These are phyloP conservation scores for Arthrinium phaeospermum DNA, from an alignment of 2,329 filamentous ascomycete species.

Conservation along the genomic window DNA sequence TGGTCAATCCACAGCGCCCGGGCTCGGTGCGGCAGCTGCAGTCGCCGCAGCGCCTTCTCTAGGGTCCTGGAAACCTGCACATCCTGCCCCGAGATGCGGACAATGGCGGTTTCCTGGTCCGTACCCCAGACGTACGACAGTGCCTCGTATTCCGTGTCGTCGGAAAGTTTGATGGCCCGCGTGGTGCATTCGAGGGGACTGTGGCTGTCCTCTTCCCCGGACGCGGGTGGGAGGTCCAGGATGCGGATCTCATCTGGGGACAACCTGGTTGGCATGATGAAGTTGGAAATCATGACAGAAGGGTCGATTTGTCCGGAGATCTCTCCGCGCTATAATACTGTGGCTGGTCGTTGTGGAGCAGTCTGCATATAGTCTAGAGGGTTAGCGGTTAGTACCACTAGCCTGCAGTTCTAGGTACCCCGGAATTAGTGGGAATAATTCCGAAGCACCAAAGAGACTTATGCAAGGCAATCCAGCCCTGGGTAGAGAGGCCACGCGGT, in stretches of 20 bases:
- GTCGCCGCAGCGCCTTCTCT: background rate
- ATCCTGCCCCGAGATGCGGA: background rate
- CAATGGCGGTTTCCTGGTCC: background rate
- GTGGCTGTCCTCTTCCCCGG: background rate
- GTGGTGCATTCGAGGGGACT: background rate
- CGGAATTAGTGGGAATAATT: too few species aligned
- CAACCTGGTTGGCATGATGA: background rate
- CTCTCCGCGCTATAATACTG: too few species aligned
- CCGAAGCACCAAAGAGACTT: too few species aligned
- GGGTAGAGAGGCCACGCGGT: too few species aligned
- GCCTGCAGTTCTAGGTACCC: too few species aligned
- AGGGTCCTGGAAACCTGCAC: background rate
- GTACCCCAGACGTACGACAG: conserved; percentile 8
- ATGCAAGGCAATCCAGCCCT: too few species aligned
- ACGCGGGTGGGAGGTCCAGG: background rate
- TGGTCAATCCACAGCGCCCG: conserved; percentile 23
- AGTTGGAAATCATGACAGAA: too few species aligned
- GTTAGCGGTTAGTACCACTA: too few species aligned
- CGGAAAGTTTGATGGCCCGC: background rate
- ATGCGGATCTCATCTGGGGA: background rate
- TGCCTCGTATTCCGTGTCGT: background rate
- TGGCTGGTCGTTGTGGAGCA: too few species aligned
- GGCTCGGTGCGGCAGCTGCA: background rate
- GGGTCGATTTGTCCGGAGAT: too few species aligned
- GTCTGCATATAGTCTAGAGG: too few species aligned